Base-by-base conservation (phyloP, 495 filamentous ascomycete species). In the Penicillium antarcticum region DNA sequence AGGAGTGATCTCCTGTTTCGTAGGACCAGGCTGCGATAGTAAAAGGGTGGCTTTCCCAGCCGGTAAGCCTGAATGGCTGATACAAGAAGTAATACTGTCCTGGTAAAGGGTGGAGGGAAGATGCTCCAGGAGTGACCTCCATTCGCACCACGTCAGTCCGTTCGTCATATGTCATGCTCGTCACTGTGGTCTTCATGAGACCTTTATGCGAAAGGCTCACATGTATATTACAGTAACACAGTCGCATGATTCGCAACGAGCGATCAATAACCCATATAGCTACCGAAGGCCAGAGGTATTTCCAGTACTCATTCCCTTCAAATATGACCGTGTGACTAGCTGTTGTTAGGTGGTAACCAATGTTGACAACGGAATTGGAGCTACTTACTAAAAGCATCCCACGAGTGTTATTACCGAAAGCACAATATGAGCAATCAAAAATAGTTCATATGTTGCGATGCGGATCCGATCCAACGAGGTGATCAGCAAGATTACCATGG, bases 21-120 rank as follows among this genome's bases (percentile, higher is more conserved):
- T 63, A 67, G 10, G 52, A 63, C 75, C 73, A 77, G 16, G 63
- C 57, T 3, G 77, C 80, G 5, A 84, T 59, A 0, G 82, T 84
- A 51, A 85, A 85, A 0, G 81, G 82, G 49, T 85, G 82, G 44
- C 70, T 82, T 51, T 84, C 77, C 79, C 81, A 84, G 19, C 74
- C 75, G 11, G 64, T 69, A 10, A 73, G 60, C 5, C 71, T 65
- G 42, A 73, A 69, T 0, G 78, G 77, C 18, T 79, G 69, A 43
- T 83, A 82, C 4, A 85, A 44, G 43, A 76, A 85, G 60, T 78
- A 84, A 58, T 82, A 80, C n/a, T 71, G 69, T 1, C 80, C 79
- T 0, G 80, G 72, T 13, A 59, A 63, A 14, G 74, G 75, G 8
- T 57, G 59, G 4, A 77, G 57, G 0, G 62, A 48, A 17, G 50